A percentile compares a stretch with the other conserved stretches of the same genome.
These are phyloP conservation scores for Cordia subcordata DNA, from an alignment of 257 asterid genomes.

Conservation along the genomic window DNA sequence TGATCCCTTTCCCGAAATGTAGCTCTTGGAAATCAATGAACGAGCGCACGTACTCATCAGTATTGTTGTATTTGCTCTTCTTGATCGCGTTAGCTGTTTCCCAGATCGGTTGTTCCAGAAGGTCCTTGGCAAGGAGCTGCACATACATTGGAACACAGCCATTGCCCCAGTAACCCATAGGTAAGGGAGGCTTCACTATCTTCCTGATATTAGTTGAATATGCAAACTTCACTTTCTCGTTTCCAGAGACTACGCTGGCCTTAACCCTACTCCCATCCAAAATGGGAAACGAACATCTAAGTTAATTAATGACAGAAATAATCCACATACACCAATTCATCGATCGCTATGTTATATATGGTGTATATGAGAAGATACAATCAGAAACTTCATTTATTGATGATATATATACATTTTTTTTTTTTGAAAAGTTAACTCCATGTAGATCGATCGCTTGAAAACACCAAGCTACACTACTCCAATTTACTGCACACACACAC, in stretches of 20 bases:
- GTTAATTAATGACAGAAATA: too few species aligned
- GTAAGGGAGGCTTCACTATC: slow-evolving; percentile 48
- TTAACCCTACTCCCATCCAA: too few species aligned
- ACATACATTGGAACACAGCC: slow-evolving; percentile 85
- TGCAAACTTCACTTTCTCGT: slow-evolving; percentile 64
- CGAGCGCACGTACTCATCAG: slow-evolving; percentile 52
- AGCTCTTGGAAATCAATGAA: slow-evolving; percentile 69
- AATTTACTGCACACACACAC: too few species aligned
- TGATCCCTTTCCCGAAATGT: slow-evolving; percentile 56
- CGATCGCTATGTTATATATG: neutral
- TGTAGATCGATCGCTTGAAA: too few species aligned
- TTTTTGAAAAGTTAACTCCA: too few species aligned
- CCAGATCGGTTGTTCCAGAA: slow-evolving; percentile 51
- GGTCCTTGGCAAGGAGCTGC: slow-evolving; percentile 48
- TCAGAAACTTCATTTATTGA: too few species aligned
- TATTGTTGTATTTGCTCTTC: slow-evolving; percentile 56
- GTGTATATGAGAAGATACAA: too few species aligned
- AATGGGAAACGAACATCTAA: neutral
- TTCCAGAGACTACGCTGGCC: slow-evolving; percentile 22
- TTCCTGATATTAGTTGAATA: slow-evolving; percentile 64
- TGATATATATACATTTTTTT: too few species aligned
- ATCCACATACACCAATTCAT: too few species aligned
- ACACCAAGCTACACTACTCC: too few species aligned
- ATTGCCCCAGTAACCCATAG: slow-evolving; percentile 81
- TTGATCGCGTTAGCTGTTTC: slow-evolving; percentile 53